Conservation (phyloP, 805 yeast species). For the Candida rishiriensis region DNA sequence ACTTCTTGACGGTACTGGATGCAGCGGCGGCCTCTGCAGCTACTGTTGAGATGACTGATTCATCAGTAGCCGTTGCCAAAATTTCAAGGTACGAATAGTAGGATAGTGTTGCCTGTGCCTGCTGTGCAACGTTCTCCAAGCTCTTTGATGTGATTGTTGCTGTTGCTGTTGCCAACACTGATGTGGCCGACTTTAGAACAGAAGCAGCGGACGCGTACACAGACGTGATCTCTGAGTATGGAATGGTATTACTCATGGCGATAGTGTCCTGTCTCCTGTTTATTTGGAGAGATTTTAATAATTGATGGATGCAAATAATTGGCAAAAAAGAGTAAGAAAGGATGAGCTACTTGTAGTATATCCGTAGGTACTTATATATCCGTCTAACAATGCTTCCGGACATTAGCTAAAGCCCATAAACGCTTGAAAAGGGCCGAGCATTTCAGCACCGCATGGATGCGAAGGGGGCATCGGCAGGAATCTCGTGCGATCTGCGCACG, state of each 20-base stretch:
- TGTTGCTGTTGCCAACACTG: conserved; percentile 14
- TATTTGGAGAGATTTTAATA: too few relatives aligned
- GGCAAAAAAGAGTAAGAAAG: too few relatives aligned
- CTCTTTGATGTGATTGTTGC: conserved; percentile 3
- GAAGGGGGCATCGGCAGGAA: too few relatives aligned
- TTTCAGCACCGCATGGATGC: too few relatives aligned
- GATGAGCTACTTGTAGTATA: too few relatives aligned
- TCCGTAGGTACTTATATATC: too few relatives aligned
- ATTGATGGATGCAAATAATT: too few relatives aligned
- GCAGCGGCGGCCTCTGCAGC: conserved; percentile 21
- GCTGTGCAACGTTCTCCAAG: conserved; percentile 5
- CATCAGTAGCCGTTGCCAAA: conserved; percentile 23
- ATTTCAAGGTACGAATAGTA: conserved; percentile 21
- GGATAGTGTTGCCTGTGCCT: conserved; percentile 25
- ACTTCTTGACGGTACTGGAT: conserved; percentile 13
- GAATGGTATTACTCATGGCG: background rate
- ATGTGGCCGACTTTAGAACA: conserved; percentile 7
- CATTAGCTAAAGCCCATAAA: too few relatives aligned
- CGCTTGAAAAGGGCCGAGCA: too few relatives aligned
- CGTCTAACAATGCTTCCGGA: too few relatives aligned
- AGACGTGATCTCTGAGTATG: conserved; percentile 5
- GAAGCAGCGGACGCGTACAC: conserved; percentile 11
- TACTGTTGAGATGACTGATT: conserved; percentile 7
- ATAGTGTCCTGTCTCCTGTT: too few relatives aligned
- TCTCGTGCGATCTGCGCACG: too few relatives aligned